These are phyloP conservation scores for Saccharomycopsis crataegensis DNA, from an alignment of 1,139 yeast species.

Conservation along the genomic window DNA sequence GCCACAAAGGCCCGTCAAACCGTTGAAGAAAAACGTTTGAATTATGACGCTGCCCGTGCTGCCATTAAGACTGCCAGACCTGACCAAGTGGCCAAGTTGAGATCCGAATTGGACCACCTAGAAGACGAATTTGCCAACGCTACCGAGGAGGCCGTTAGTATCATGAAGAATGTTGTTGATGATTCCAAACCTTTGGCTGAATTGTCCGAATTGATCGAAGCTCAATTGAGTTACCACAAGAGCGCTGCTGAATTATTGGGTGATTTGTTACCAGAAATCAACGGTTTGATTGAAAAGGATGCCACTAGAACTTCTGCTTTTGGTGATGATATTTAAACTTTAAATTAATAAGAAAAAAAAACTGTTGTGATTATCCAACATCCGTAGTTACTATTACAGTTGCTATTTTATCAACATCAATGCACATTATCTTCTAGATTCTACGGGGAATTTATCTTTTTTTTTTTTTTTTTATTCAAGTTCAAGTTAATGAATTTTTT, in stretches of 20 bases:
- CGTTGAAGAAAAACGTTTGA: constrained; percentile 73
- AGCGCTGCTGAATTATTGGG: constrained; percentile 65
- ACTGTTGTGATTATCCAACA: neutral
- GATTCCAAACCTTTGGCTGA: constrained; percentile 67
- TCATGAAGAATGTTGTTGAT: constrained; percentile 77
- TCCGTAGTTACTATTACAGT: neutral
- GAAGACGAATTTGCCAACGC: constrained; percentile 90
- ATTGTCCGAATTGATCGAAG: constrained; percentile 61
- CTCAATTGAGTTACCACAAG: constrained; percentile 80
- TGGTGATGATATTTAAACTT: constrained; percentile 23
- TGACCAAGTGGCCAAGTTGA: constrained; percentile 64
- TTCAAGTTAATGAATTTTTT: neutral
- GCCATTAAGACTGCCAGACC: constrained; percentile 65
- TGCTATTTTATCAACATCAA: too few relatives aligned
- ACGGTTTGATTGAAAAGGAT: constrained; percentile 49
- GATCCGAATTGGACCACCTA: constrained; percentile 74
- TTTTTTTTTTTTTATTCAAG: neutral
- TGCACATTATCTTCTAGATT: neutral
- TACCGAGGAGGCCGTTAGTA: constrained; percentile 80
- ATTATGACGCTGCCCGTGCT: constrained; percentile 73
- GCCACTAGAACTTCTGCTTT: constrained; percentile 30
- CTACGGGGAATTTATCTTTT: neutral
- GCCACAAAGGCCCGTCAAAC: constrained; percentile 66
- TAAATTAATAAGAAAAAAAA: neutral
- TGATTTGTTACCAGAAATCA: constrained; percentile 58